Percentiles rank a stretch among this genome's conserved stretches.
These are phyloP conservation scores for Penicillium concentricum DNA, from an alignment of 2,329 filamentous ascomycete genomes.

Conservation along the genomic window DNA sequence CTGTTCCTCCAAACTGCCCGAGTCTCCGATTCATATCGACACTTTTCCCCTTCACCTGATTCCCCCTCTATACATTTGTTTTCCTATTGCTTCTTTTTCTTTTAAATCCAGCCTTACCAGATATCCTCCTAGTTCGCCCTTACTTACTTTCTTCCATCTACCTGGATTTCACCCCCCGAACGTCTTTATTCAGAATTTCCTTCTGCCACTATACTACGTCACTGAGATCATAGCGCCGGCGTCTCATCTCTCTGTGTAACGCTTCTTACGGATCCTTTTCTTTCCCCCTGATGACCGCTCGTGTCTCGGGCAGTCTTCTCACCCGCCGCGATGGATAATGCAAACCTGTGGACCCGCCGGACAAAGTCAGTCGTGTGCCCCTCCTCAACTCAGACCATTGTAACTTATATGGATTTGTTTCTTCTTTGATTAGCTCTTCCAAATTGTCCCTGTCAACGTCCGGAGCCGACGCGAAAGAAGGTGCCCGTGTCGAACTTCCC, in stretches of 20 bases:
- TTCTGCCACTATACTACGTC: slow-evolving; percentile 8
- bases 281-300: slow-evolving; percentile 39
- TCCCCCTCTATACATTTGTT: slow-evolving; percentile 1
- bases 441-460: slow-evolving; percentile 88
- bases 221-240: slow-evolving; percentile 4
- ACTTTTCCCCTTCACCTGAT: slow-evolving; percentile 13
- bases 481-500: slow-evolving; percentile 55
- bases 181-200: not conserved
- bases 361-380: slow-evolving; percentile 43
- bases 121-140: not conserved
- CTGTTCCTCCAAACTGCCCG: slow-evolving; percentile 14
- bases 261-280: slow-evolving; percentile 12
- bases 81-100: slow-evolving; percentile 11
- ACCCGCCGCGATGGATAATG: slow-evolving; percentile 49
- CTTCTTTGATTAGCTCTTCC: slow-evolving; percentile 63
- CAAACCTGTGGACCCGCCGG: slow-evolving; percentile 51
- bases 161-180: not conserved
- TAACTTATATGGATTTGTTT: slow-evolving; percentile 5
- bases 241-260: slow-evolving; percentile 11
- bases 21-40: slow-evolving; percentile 33
- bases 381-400: not conserved
- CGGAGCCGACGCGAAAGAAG: slow-evolving; percentile 55
- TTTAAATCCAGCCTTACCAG: not conserved
- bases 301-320: slow-evolving; percentile 36
- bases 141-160: not conserved